Conservation (phyloP, 495 filamentous ascomycete species). For the Penicillium egyptiacum region DNA sequence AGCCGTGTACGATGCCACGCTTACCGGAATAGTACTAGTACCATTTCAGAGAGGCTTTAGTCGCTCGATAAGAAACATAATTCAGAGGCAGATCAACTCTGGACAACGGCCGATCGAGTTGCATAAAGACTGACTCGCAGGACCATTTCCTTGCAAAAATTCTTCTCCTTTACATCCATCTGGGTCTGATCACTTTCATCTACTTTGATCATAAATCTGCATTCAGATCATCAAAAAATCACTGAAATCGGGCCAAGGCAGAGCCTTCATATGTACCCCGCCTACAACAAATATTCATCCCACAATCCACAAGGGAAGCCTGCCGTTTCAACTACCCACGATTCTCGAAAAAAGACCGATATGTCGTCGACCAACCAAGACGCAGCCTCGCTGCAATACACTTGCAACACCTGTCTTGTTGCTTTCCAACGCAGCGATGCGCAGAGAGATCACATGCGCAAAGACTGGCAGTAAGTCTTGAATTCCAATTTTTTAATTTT, state of each 20-base stretch:
- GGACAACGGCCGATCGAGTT: neutral
- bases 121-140: conserved; percentile 1
- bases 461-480: conserved; percentile 88
- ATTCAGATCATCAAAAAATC: conserved; percentile 5
- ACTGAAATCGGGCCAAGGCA: conserved; percentile 7
- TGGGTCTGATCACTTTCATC: neutral
- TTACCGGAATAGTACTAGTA: conserved; percentile 3
- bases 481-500: neutral
- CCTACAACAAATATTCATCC: conserved; percentile 26
- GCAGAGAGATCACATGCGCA: conserved; percentile 95
- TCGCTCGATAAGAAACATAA: conserved; percentile 10
- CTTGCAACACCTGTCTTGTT: conserved; percentile 97
- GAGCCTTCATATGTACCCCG: conserved; percentile 32
- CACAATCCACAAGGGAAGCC: conserved; percentile 17
- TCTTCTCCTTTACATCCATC: conserved; percentile 1
- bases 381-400: conserved; percentile 72
- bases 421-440: conserved; percentile 91
- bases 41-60: neutral
- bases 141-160: neutral
- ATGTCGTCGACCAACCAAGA: conserved; percentile 27
- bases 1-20: neutral
- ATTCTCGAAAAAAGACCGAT: conserved; percentile 5
- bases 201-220: neutral
- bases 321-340: conserved; percentile 5
- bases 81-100: conserved; percentile 4